Evolutionary conservation across 768 basidiomycete genomes (phyloP).

Genomic region (Lactarius vividus): DNA sequence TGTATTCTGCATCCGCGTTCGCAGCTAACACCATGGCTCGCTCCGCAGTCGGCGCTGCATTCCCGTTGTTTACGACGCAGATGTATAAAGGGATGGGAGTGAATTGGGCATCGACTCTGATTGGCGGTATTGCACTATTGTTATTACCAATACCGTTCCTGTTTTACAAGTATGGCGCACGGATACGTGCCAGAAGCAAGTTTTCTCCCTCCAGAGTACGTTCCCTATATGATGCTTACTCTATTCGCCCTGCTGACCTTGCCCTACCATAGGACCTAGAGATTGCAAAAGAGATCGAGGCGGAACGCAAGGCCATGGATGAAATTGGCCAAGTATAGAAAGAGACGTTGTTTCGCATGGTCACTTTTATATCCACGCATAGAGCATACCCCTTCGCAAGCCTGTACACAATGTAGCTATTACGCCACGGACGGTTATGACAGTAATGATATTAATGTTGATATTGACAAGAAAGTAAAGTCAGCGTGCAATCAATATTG

Average conservation of each 20-base stretch:
- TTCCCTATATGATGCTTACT: not conserved
- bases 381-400: not conserved
- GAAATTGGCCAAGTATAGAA: not conserved
- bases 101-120: slow-evolving; percentile 20
- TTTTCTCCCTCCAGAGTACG: slow-evolving; percentile 19
- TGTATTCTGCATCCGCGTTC: slow-evolving; percentile 20
- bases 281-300: slow-evolving; percentile 2
- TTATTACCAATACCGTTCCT: slow-evolving; percentile 16
- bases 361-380: not conserved
- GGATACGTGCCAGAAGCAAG: slow-evolving; percentile 11
- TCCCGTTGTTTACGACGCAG: slow-evolving; percentile 17
- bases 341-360: not conserved
- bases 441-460: not conserved
- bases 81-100: slow-evolving; percentile 18
- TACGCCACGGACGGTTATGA: not conserved
- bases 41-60: slow-evolving; percentile 6
- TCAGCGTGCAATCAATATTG: too few relatives aligned
- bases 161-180: slow-evolving; percentile 17
- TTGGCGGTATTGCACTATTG: not conserved
- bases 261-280: not conserved
- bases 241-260: not conserved
- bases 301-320: not conserved
- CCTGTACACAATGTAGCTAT: not conserved
- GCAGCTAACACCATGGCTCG: slow-evolving; percentile 18
- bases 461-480: not conserved